phyloP scores from a whole-genome alignment of 2,329 filamentous ascomycete genomes.

The Dothideomycetes sp. region DNA sequence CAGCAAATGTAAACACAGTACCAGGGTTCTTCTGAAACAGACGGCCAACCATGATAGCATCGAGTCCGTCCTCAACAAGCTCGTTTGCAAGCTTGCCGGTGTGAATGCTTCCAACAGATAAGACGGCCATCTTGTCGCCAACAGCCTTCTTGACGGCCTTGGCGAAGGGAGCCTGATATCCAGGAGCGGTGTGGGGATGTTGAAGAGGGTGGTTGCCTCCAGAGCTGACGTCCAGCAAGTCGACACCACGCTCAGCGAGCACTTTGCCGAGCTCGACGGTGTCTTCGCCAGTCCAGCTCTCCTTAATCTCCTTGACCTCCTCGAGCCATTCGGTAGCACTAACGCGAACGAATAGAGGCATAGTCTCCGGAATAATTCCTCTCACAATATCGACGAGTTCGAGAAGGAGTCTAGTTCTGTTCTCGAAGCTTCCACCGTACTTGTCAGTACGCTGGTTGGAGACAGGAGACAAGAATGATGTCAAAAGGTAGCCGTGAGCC shows the following conservation, averaged over 20 bases:
- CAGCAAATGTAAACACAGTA: constrained; percentile 57
- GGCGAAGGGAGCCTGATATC: constrained; percentile 67
- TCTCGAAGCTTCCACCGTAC: constrained; percentile 63
- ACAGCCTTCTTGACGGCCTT: constrained; percentile 62
- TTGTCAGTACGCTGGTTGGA: constrained; percentile 60
- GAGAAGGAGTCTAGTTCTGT: constrained; percentile 57
- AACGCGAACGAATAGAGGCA: constrained; percentile 66
- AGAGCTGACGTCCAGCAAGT: constrained; percentile 73
- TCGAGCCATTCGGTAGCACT: constrained; percentile 72
- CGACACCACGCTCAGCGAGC: constrained; percentile 64
- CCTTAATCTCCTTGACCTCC: constrained; percentile 42
- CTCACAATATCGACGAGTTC: constrained; percentile 59
- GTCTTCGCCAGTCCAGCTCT: constrained; percentile 60
- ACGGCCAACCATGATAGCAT: constrained; percentile 64
- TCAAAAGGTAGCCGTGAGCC: constrained; percentile 70
- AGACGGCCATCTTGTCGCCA: constrained; percentile 62
- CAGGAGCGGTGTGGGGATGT: constrained; percentile 51
- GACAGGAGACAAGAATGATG: constrained; percentile 59
- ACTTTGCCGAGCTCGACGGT: constrained; percentile 54
- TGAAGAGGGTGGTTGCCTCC: constrained; percentile 56
- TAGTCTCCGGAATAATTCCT: constrained; percentile 51
- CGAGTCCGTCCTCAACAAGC: constrained; percentile 45
- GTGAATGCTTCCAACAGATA: constrained; percentile 65
- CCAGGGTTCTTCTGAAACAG: constrained; percentile 77
- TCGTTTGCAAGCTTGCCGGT: constrained; percentile 59